A percentile compares a stretch with the other conserved stretches of the same genome.
Conservation (phyloP, 805 yeast species). For the Cyberlindnera bimundalis region DNA sequence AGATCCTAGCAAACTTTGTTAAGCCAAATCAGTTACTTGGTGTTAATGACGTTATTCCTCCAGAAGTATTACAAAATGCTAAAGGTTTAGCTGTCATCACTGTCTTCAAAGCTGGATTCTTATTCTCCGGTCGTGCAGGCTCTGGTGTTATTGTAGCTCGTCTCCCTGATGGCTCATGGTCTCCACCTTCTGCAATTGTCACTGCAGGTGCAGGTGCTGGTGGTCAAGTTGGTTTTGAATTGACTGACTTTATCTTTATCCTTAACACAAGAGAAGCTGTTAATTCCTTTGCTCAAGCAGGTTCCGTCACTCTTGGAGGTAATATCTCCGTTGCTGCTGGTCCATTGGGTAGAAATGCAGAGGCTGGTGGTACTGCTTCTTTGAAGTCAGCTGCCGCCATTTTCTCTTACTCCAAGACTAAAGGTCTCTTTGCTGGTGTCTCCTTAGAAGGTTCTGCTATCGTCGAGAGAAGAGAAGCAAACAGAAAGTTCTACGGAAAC, state of each 20-base stretch:
- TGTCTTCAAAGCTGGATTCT: slow-evolving; percentile 94
- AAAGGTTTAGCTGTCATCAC: slow-evolving; percentile 90
- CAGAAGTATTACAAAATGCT: slow-evolving; percentile 80
- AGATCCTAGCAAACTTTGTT: slow-evolving; percentile 80
- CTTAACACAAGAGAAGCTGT: slow-evolving; percentile 86
- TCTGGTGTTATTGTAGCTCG: slow-evolving; percentile 94
- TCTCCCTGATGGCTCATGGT: slow-evolving; percentile 93
- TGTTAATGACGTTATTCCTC: slow-evolving; percentile 87
- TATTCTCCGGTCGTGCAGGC: slow-evolving; percentile 96
- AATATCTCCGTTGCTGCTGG: slow-evolving; percentile 96
- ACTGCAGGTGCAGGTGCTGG: slow-evolving; percentile 99
- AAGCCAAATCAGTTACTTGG: slow-evolving; percentile 94
- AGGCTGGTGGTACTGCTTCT: slow-evolving; percentile 94
- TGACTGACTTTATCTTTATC: slow-evolving; percentile 94
- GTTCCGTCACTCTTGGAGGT: slow-evolving; percentile 93
- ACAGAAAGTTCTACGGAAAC: slow-evolving; percentile 88
- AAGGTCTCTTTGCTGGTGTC: slow-evolving; percentile 96
- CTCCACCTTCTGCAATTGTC: slow-evolving; percentile 92
- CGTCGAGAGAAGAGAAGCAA: slow-evolving; percentile 96
- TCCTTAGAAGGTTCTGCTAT: slow-evolving; percentile 95
- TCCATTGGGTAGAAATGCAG: slow-evolving; percentile 95
- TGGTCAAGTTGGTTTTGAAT: slow-evolving; percentile 94
- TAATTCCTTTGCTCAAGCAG: slow-evolving; percentile 88
- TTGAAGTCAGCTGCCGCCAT: slow-evolving; percentile 83
- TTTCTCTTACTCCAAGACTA: slow-evolving; percentile 90